Evolutionary conservation across 192 early-diverging fungal genomes (phyloP), one percentile per base, ranked within the genome.

Genomic region (Blastocladiella britannica): DNA sequence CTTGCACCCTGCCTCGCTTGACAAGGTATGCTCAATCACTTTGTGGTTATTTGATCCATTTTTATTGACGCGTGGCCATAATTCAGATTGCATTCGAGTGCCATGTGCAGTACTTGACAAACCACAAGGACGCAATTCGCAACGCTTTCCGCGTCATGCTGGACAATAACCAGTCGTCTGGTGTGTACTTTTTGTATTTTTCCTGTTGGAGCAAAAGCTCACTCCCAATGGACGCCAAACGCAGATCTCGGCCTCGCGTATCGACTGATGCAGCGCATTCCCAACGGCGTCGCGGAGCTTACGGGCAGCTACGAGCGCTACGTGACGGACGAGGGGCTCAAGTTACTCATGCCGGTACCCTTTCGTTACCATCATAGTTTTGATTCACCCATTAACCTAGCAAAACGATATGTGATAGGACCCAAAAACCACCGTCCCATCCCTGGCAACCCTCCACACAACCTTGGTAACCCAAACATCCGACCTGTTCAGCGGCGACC

Each of bases 111-210:
- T 91, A 83, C 58, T 74, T 88, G 26, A 64, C 79, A 1, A 76
- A 69, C 7, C 82, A 91, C 64, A 67, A 78, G 63, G 53, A 63
- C 25, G 63, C 63, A 20, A 80, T 91, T 43, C 68, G 83, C 30
- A 58, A 67, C 22, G 85, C 85, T 60, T 84, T 91, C 65, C 71
- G 73, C 30, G 60, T 28, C 7, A 87, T 91, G 82, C 61, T 91
- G 24, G 62, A 65, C 7, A 57, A 75, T 26, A 25, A 18, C 4
- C 15, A 5, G 25, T 28, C 2, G 24, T 52, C 23, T 2, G n/a
- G 51, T 58, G 26, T 29, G 29, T 28, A 37, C 18, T 29, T 20
- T 24, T 15, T 15, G 56, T 59, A 15, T 47, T 26, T 29, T 5
- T 25, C 24, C n/a, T n/a, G n/a, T n/a, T n/a, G n/a, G n/a, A n/a